A percentile compares a stretch with the other conserved stretches of the same genome.
These are phyloP conservation scores for Xylariaceae sp. DNA, from an alignment of 2,329 filamentous ascomycete species.

Conservation along the genomic window DNA sequence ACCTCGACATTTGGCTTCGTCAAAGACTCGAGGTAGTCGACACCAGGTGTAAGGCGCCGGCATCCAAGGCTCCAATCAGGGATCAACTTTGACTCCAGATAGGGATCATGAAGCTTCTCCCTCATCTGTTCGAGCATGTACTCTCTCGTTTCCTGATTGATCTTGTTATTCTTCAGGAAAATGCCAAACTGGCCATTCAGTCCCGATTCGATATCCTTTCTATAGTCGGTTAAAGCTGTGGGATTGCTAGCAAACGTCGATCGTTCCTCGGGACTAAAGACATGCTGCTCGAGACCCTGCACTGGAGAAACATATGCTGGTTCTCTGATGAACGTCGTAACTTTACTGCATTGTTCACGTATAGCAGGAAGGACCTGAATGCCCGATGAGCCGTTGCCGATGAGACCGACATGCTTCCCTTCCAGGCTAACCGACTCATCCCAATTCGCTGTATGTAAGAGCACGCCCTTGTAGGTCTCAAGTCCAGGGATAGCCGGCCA, in stretches of 20 bases:
- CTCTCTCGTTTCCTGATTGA: constrained; percentile 23
- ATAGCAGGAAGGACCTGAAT: constrained; percentile 31
- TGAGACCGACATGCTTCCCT: constrained; percentile 26
- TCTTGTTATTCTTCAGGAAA: constrained; percentile 27
- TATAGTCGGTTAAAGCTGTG: constrained; percentile 46
- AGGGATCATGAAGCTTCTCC: constrained; percentile 28
- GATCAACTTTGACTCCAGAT: constrained; percentile 4
- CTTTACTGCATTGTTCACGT: constrained; percentile 6
- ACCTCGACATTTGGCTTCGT: constrained; percentile 20
- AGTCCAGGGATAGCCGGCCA: constrained; percentile 28
- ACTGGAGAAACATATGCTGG: constrained; percentile 38
- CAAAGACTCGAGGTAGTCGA: constrained; percentile 28
- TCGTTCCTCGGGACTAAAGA: constrained; percentile 41
- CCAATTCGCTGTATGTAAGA: constrained; percentile 29
- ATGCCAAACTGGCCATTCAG: constrained; percentile 50
- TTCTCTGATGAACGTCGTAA: constrained; percentile 28
- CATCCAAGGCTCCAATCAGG: constrained; percentile 19
- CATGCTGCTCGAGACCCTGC: constrained; percentile 42
- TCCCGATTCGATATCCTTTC: constrained; percentile 43
- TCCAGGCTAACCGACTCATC: constrained; percentile 18
- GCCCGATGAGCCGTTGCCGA: constrained; percentile 26
- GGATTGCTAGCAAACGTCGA: constrained; percentile 43
- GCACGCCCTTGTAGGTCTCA: constrained; percentile 23
- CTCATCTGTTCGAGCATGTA: constrained; percentile 39
- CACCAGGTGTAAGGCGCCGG: constrained; percentile 27